phyloP scores from a whole-genome alignment of 148 eudicot genomes.

The Arbutus unedo region DNA sequence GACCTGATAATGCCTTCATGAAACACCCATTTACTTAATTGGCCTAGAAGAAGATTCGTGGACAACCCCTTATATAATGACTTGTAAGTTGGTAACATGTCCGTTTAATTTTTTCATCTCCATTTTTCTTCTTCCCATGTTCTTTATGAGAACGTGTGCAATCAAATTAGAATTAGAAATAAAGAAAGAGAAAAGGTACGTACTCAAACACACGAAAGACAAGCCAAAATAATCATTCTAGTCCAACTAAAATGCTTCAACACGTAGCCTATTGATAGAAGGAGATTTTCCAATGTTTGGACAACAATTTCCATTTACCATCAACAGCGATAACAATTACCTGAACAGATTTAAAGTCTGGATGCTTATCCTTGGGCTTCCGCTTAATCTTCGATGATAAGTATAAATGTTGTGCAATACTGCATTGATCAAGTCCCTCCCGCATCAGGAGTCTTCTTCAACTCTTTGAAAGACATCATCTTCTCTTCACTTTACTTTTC shows the following conservation, averaged over 20 bases:
- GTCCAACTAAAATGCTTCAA: background rate
- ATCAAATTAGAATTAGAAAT: too few species aligned
- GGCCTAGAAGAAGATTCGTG: background rate
- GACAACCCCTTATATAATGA: background rate
- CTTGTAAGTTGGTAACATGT: background rate
- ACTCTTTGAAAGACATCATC: background rate
- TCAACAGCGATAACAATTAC: background rate
- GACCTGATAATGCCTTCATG: background rate
- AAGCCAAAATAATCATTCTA: background rate
- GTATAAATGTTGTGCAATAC: background rate
- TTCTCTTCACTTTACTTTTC: background rate
- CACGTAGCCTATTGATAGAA: background rate
- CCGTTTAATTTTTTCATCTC: background rate
- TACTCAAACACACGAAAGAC: background rate
- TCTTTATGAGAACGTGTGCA: background rate
- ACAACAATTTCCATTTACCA: background rate
- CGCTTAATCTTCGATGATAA: background rate
- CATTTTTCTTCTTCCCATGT: background rate
- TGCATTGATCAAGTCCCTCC: background rate
- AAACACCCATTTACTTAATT: background rate
- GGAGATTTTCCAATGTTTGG: too few species aligned
- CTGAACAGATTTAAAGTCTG: background rate
- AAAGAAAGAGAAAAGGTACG: background rate
- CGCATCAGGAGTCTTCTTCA: background rate
- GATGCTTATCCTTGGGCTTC: background rate